Percentiles rank a stretch among this genome's conserved stretches.
Evolutionary conservation across 2,329 filamentous ascomycete genomes (phyloP).

Genomic region (Fusarium multiceps): DNA sequence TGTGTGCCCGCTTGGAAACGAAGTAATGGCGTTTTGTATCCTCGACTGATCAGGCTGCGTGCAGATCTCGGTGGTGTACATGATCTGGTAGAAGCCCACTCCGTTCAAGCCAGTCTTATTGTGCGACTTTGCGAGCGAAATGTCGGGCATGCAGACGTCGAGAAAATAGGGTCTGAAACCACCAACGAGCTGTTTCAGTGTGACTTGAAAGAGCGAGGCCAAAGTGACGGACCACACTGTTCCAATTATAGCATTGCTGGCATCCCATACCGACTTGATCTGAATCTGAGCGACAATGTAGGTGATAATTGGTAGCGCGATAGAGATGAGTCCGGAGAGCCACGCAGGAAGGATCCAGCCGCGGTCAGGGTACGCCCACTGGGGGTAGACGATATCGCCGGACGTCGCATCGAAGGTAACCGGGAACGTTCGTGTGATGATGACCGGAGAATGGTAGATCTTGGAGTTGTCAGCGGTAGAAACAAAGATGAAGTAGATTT

Average conservation of each 20-base stretch:
- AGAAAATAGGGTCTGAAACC: conserved; percentile 73
- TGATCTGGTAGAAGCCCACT: conserved; percentile 67
- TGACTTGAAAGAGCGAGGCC: conserved; percentile 72
- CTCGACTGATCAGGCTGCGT: conserved; percentile 62
- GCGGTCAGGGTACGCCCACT: conserved; percentile 73
- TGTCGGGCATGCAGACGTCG: conserved; percentile 69
- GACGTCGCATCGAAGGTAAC: conserved; percentile 64
- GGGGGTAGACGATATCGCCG: conserved; percentile 71
- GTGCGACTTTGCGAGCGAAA: conserved; percentile 56
- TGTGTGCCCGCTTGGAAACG: conserved; percentile 76
- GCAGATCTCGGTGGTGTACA: conserved; percentile 73
- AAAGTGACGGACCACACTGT: conserved; percentile 69
- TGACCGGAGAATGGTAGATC: conserved; percentile 66
- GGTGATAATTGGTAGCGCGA: conserved; percentile 66
- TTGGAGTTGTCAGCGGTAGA: conserved; percentile 41
- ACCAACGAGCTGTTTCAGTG: conserved; percentile 74
- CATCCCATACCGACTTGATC: conserved; percentile 67
- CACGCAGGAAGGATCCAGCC: conserved; percentile 71
- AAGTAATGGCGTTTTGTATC: conserved; percentile 71
- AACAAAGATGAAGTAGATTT: too few species aligned
- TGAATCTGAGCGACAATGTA: conserved; percentile 69
- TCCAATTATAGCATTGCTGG: conserved; percentile 72
- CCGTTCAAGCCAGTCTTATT: conserved; percentile 55
- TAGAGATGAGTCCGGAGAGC: conserved; percentile 66
- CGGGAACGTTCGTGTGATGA: conserved; percentile 69